A percentile compares a stretch with the other conserved stretches of the same genome.
These are phyloP conservation scores for Kalmusia sp. DNA, from an alignment of 2,329 filamentous ascomycete genomes.

Conservation along the genomic window DNA sequence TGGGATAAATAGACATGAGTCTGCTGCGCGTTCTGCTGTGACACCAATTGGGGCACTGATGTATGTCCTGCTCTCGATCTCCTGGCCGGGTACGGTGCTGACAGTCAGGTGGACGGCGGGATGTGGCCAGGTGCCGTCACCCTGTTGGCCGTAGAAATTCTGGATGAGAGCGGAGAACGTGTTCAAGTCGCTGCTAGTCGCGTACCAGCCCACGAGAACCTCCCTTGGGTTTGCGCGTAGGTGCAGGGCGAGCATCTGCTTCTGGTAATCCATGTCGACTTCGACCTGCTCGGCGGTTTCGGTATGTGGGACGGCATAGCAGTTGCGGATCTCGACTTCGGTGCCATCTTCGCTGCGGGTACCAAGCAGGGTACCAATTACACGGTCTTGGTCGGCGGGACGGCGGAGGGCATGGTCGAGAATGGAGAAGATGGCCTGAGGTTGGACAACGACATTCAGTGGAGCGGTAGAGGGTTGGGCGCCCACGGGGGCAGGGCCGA, in stretches of 20 bases:
- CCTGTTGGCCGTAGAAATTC: constrained; percentile 98
- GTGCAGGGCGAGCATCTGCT: constrained; percentile 96
- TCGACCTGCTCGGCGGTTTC: constrained; percentile 99
- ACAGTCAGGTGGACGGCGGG: constrained; percentile 98
- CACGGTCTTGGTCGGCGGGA: constrained; percentile 89
- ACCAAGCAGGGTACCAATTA: constrained; percentile 95
- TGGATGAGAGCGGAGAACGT: constrained; percentile 98
- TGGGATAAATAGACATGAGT: constrained; percentile 96
- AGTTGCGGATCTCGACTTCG: constrained; percentile 93
- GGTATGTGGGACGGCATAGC: constrained; percentile 97
- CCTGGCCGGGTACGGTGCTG: constrained; percentile 84
- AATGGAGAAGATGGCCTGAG: constrained; percentile 76
- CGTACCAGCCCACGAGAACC: constrained; percentile 96
- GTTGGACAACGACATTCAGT: constrained; percentile 92
- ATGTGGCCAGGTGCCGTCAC: constrained; percentile 95
- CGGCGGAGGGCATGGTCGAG: constrained; percentile 92
- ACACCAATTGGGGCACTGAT: constrained; percentile 95
- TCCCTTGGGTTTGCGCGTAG: constrained; percentile 94
- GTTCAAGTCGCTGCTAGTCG: constrained; percentile 95
- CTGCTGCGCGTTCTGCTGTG: constrained; percentile 90
- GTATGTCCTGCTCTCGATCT: constrained; percentile 91
- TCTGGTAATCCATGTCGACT: constrained; percentile 99
- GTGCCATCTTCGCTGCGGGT: constrained; percentile 94
- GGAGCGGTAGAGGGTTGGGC: constrained; percentile 87
- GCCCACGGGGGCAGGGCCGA: constrained; percentile 81